Evolutionary conservation across 164 flowering plant species (phyloP).

Genomic region (Magnolia changhungtana): DNA sequence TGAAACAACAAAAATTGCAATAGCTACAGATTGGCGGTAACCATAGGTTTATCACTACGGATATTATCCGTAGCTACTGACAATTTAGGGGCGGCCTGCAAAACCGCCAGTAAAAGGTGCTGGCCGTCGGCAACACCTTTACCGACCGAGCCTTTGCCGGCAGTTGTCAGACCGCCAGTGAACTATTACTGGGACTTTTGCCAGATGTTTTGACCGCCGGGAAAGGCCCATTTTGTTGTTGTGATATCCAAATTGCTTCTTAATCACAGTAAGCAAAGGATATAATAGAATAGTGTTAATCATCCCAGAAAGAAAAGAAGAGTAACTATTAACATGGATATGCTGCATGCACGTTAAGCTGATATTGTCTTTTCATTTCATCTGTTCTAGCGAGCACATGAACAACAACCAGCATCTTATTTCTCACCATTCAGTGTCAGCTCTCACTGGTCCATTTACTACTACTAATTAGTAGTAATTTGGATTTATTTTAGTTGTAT

Average conservation of each 20-base stretch:
- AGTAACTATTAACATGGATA: constrained; percentile 3
- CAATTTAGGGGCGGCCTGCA: too few species aligned
- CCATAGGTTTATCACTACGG: too few species aligned
- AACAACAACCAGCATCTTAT: background rate
- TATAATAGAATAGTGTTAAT: background rate
- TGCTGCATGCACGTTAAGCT: background rate
- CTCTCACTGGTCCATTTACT: constrained; percentile 4
- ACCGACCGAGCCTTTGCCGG: too few species aligned
- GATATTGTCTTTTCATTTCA: constrained; percentile 5
- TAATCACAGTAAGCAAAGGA: background rate
- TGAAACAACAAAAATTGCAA: too few species aligned
- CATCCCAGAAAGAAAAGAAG: constrained; percentile 1
- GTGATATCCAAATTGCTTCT: background rate
- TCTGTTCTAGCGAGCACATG: background rate
- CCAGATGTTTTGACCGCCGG: too few species aligned
- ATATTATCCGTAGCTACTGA: too few species aligned
- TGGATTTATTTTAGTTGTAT: background rate
- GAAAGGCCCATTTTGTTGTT: too few species aligned
- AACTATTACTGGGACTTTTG: too few species aligned
- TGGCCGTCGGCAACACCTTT: too few species aligned
- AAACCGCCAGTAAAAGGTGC: too few species aligned
- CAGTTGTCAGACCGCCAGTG: too few species aligned
- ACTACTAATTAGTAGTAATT: background rate
- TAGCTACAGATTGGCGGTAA: too few species aligned
- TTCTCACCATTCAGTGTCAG: background rate